Evolutionary conservation across 352 stramenopile species (phyloP), one percentile per base, ranked within the genome.

Genomic region (Pythium periplocum): DNA sequence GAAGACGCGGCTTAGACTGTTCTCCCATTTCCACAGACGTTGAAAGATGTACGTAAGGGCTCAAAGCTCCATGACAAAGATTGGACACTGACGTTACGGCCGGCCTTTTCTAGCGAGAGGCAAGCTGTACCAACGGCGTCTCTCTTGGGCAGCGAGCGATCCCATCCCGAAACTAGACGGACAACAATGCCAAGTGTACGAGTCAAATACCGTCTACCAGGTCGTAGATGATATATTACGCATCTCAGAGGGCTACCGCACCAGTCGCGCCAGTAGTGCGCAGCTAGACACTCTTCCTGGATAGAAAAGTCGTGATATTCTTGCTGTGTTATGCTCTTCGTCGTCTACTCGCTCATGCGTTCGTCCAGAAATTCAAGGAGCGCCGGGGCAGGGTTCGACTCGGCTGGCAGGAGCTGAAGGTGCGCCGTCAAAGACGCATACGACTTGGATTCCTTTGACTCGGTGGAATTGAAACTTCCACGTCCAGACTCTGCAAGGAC

Each of bases 161-260:
- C 17, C 17, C 17, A 26, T 26, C 17, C 17, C 17, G 17, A 26
- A 26, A 26, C 17, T 26, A 26, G 17, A 26, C 17, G 17, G 17
- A 26, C 17, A 26, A 26, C 17, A 26, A 26, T 26, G 17, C 17
- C 17, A 26, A 26, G 17, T 26, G 17, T 26, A 26, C 17, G 17
- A 39, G 12, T 39, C 50, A 12, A 48, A 68, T 49, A 62, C 59
- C 12, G 49, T 66, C 12, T 62, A 66, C 41, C 64, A 71, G 51
- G 53, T 72, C 39, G 56, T 78, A 31, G 61, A 68, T 46, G 56
- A 69, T 61, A 66, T 72, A 45, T 64, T 77, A 48, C 64, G 64
- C 36, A 67, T 75, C 37, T 59, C 73, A 9, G 62, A 57, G 52
- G 52, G 61, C 46, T 58, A 44, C 50, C 57, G 67, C 30, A 51